phyloP scores from a whole-genome alignment of 169 alveolate species.

The Babesia ovis region DNA sequence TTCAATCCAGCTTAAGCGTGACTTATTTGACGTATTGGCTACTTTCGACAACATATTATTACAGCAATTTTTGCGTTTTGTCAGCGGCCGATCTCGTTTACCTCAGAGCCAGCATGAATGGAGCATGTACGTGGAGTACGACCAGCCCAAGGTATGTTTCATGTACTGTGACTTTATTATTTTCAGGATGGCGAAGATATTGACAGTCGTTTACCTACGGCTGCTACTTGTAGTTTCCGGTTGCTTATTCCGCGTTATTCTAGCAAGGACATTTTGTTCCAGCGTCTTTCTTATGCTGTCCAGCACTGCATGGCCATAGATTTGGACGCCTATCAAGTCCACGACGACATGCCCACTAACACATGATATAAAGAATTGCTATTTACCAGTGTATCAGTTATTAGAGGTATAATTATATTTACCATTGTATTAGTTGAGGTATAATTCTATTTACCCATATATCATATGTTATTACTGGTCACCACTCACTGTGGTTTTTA shows the following conservation, averaged over 20 bases:
- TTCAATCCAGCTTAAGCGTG: conserved; percentile 77
- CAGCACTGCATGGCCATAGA: conserved; percentile 89
- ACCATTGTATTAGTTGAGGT: neutral
- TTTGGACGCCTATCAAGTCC: conserved; percentile 82
- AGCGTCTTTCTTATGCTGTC: conserved; percentile 86
- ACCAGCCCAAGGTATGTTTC: conserved; percentile 24
- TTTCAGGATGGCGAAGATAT: conserved; percentile 18
- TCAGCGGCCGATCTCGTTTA: conserved; percentile 88
- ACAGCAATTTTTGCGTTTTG: conserved; percentile 87
- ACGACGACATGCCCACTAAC: conserved; percentile 57
- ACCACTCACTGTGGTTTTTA: no score
- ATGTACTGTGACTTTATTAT: neutral
- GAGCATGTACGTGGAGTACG: conserved; percentile 85
- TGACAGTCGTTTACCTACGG: conserved; percentile 87
- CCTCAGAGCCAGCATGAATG: conserved; percentile 87
- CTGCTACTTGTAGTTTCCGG: conserved; percentile 90
- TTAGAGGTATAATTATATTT: neutral
- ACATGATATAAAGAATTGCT: no score
- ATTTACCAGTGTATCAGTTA: no score
- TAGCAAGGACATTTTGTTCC: conserved; percentile 77
- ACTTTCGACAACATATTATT: conserved; percentile 83
- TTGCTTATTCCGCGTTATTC: conserved; percentile 85
- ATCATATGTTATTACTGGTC: neutral
- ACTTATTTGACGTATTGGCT: conserved; percentile 83
- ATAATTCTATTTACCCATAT: neutral